Base-by-base conservation (phyloP, 345 rosid genomes). In the Triadica sebifera region DNA sequence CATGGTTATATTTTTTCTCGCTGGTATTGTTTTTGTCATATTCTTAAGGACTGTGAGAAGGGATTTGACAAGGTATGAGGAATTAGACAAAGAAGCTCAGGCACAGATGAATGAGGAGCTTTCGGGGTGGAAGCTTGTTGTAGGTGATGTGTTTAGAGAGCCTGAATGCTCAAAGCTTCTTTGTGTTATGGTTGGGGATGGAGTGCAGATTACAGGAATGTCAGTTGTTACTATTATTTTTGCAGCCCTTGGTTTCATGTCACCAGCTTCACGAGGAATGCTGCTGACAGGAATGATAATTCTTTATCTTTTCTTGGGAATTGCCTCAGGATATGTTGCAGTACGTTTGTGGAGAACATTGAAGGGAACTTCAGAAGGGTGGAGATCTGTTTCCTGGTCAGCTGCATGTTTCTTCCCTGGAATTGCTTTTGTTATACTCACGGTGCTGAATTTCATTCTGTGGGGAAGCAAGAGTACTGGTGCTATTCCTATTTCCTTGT, bases 51-150 rank as follows among this genome's bases (percentile, higher is more conserved):
- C 93, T 25, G 96, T 91, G 70, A 85, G 96, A 76, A 86, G 93
- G 84, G 92, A 91, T 81, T 81, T 91, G 87, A 91, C 96, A 52
- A 85, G 89, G 83, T 89, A 89, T 64, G 96, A 89, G 82, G 96
- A 91, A 45, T 74, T 88, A 74, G 96, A 91, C 84, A 89, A 89
- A 79, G 93, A 91, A 82, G 89, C 93, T 59, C 93, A 89, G 77
- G 92, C 96, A 67, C 96, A 89, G 84, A 89, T 89, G 92, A 91
- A 89, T 34, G 96, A 89, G 83, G 96, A 91, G 84, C 93, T 91
- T 70, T 86, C 96, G 61, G 92, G 93, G 41, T 91, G 96, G 96
- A 91, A 91, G 84, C 93, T 91, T 84, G 93, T 91, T 71, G 96
- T 89, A 1, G 96, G 96, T 68, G 96, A 91, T 81, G 93, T 91